Percentiles rank a stretch among this genome's conserved stretches.
Evolutionary conservation across 768 basidiomycete genomes (phyloP).

Genomic region (Kwoniella dejecticola): DNA sequence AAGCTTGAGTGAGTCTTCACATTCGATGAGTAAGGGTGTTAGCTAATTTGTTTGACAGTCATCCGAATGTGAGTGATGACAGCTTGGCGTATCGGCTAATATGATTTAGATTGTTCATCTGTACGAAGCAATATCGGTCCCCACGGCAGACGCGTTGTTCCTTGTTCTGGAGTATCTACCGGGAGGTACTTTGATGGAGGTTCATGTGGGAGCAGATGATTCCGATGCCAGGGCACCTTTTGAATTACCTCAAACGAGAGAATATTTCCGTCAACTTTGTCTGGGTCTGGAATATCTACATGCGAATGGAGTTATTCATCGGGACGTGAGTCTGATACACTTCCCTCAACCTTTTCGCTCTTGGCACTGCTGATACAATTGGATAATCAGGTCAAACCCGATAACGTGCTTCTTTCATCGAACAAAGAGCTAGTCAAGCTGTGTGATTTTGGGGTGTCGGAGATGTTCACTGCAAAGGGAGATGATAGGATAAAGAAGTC

Average conservation of each 20-base stretch:
- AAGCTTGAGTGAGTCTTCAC: constrained; percentile 53
- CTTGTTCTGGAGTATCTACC: constrained; percentile 56
- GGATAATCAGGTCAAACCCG: constrained; percentile 50
- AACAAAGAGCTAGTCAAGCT: constrained; percentile 52
- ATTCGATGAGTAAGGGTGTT: too few species aligned
- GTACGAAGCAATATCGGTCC: constrained; percentile 56
- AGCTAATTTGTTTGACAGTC: too few species aligned
- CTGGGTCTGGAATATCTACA: constrained; percentile 56
- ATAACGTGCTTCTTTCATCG: constrained; percentile 53
- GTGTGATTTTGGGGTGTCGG: constrained; percentile 57
- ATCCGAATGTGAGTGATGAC: constrained; percentile 50
- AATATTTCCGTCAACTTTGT: constrained; percentile 54
- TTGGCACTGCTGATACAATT: too few species aligned
- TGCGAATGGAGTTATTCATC: constrained; percentile 54
- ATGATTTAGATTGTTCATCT: constrained; percentile 52
- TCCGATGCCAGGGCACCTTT: constrained; percentile 38
- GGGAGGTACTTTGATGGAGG: constrained; percentile 53
- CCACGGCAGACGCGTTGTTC: constrained; percentile 53
- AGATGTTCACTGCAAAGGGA: constrained; percentile 51
- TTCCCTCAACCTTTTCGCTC: neutral
- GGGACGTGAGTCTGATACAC: constrained; percentile 44
- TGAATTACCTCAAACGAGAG: constrained; percentile 30
- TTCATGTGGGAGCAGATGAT: constrained; percentile 33
- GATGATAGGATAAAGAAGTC: constrained; percentile 54
- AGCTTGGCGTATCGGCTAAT: neutral